phyloP scores from a whole-genome alignment of 2,329 filamentous ascomycete genomes.

The Dothiorella sarmentorum region DNA sequence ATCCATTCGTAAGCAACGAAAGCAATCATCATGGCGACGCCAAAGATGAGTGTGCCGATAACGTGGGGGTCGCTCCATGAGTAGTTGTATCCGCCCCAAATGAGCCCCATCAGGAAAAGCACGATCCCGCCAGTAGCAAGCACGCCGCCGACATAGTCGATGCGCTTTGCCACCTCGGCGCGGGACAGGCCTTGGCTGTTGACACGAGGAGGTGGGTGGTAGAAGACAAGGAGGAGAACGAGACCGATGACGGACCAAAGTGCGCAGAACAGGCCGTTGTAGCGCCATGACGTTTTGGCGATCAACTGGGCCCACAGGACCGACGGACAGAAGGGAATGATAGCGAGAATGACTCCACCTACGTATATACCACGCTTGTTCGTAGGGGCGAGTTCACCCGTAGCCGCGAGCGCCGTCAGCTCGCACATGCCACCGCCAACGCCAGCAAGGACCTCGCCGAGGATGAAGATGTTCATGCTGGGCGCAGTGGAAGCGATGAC shows the following conservation, averaged over 20 bases:
- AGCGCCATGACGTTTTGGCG: slow-evolving; percentile 52
- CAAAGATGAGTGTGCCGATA: slow-evolving; percentile 53
- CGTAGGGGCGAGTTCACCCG: slow-evolving; percentile 65
- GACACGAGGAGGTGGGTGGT: slow-evolving; percentile 51
- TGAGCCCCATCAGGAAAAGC: slow-evolving; percentile 36
- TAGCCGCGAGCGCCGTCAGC: slow-evolving; percentile 64
- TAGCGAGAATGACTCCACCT: slow-evolving; percentile 57
- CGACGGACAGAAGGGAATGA: slow-evolving; percentile 60
- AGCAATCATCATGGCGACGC: slow-evolving; percentile 44
- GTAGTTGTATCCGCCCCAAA: slow-evolving; percentile 59
- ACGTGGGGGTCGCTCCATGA: slow-evolving; percentile 55
- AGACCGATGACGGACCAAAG: slow-evolving; percentile 53
- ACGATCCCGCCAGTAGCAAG: slow-evolving; percentile 31
- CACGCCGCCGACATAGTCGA: slow-evolving; percentile 33
- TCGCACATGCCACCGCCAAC: slow-evolving; percentile 66
- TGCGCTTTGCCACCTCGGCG: slow-evolving; percentile 27
- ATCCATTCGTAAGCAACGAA: slow-evolving; percentile 50
- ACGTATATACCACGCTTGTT: slow-evolving; percentile 63
- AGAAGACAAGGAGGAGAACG: slow-evolving; percentile 46
- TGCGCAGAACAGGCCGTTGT: slow-evolving; percentile 52
- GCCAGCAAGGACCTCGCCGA: slow-evolving; percentile 54
- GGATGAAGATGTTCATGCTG: slow-evolving; percentile 30
- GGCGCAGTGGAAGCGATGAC: slow-evolving; percentile 51
- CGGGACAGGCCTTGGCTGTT: slow-evolving; percentile 37
- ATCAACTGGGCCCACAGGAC: slow-evolving; percentile 61